Base-by-base conservation (phyloP, 495 filamentous ascomycete species). In the Copromyces sp. region DNA sequence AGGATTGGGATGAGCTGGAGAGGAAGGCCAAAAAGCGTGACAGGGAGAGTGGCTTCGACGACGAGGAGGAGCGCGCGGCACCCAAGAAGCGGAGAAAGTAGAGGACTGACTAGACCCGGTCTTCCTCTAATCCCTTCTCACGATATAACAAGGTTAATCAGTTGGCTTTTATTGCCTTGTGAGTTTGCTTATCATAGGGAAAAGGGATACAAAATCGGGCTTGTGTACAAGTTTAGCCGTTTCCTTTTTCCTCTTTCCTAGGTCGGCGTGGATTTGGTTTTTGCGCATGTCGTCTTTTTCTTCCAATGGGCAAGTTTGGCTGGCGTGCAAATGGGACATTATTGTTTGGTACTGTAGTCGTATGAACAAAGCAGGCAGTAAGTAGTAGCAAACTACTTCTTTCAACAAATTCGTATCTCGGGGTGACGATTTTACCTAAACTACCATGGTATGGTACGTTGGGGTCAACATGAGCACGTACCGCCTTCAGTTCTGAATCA, bases 1-100 rank as follows among this genome's bases (percentile, higher is more conserved):
- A 97, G 80, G 93, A 95, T 74, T 97, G 93, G 94, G 94, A 97
- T 79, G 93, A 95, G 80, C 78, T 97, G 74, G 94, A 97, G 84
- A 88, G 89, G 82, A 96, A 97, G 83, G 94, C 94, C 12, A 94
- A 91, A 82, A 90, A 90, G 82, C 92, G 94, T 80, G 94, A 98
- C 82, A 84, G 90, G 73, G 93, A 97, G 82, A 85, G 85, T 47
- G 89, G 85, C 11, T 74, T 90, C 72, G 90, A 92, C 7, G 93
- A 94, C 65, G 93, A 94, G 76, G 90, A 88, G 3, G 74, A 74
- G 37, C 17, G 72, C 41, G 75, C 4, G 59, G 71, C 39, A 24
- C 69, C 75, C 70, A 78, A 74, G 53, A 85, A 83, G 78, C 78
- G 83, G 73, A 83, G 80, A 76, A 79, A 80, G 72, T 83, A 78